Base-by-base conservation (phyloP, 345 rosid genomes). In the Sisymbrium altissimum region DNA sequence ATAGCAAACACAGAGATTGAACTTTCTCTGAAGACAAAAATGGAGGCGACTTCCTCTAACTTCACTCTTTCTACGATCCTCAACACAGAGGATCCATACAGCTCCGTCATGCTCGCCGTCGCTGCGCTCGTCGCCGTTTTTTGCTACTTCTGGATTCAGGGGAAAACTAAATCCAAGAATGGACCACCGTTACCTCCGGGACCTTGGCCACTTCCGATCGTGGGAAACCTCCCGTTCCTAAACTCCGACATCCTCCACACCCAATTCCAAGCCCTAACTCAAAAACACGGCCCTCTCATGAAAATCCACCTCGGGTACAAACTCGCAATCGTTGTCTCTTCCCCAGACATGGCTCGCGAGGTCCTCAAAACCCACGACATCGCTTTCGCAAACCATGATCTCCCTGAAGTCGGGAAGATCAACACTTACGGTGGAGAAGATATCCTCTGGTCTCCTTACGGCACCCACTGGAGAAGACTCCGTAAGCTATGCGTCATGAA, bases 211-310 rank as follows among this genome's bases (percentile, higher is more conserved):
- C 54, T 78, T n/a, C 84, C 84, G 1, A 50, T 81, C 33, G 63
- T 81, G 10, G 81, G 81, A 66, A 78, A 74, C 75, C 82, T 81
- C 25, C 84, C 80, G 2, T 83, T 76, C 53, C 50, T 83, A 3
- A 67, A 76, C 39, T 64, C 64, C 3, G 68, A 81, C 0, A 61
- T 50, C 45, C 78, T 83, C 10, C 83, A 81, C 45, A 57, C 59
- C 0, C 70, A 73, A 1, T 71, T 83, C 25, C 50, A 72, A 46
- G 60, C 78, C 52, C 68, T 78, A 4, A 72, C 84, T 3, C 29
- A 27, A 21, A 64, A 57, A 14, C 78, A 77, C 14, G 85, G 86
- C 4, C 83, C 83, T 14, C 70, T 83, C 71, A 48, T 74, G 62
- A 83, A 83, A n/a, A 44, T 83, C 21, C 79, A 56, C 45, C 78